Base-by-base conservation (phyloP, 352 stramenopile species). In the Thalassiosira sp. region DNA sequence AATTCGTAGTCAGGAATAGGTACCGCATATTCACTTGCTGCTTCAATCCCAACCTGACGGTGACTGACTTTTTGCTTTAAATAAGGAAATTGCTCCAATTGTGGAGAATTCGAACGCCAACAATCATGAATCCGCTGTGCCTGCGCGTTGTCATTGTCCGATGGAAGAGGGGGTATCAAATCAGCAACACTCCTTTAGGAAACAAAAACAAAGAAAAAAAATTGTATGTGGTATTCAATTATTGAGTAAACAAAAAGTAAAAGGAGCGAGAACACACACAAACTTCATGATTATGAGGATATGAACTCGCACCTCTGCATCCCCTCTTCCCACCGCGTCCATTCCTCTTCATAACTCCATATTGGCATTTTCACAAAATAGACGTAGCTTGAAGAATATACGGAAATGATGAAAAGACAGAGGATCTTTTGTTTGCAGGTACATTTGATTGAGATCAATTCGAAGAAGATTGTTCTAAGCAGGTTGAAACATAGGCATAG, bases 1-100 rank as follows among this genome's bases (percentile, higher is more conserved):
- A 27, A 16, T 25, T 69, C 46, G 59, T 79, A 79, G 51, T 79
- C 54, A 10, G 70, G 70, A n/a, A 79, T 24, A 10, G 70, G 70
- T 15, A 79, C 62, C 15, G 61, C 40, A 27, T 51, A 67, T 56
- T 72, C 60, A 27, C 16, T 54, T 0, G 48, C 54, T 8, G 2
- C 20, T 10, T 25, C 35, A 35, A 11, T 24, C 8, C 22, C 24
- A 31, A 33, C 61, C 1, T 37, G 11, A 2, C 5, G 31, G 22
- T 35, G 31, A 5, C 45, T 20, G 24, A 15, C 1, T 3, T 37
- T 24, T 54, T 43, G 42, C 16, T 43, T 54, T 25, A 56, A 49
- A 28, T 72, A 6, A 1, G 63, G 63, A 40, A 72, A 72, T n/a
- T 40, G 24, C 15, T 59, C 53, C n/a, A 72, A 25, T 40, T 72